These are phyloP conservation scores for Apiospora hydei DNA, from an alignment of 2,329 filamentous ascomycete species.

Conservation along the genomic window DNA sequence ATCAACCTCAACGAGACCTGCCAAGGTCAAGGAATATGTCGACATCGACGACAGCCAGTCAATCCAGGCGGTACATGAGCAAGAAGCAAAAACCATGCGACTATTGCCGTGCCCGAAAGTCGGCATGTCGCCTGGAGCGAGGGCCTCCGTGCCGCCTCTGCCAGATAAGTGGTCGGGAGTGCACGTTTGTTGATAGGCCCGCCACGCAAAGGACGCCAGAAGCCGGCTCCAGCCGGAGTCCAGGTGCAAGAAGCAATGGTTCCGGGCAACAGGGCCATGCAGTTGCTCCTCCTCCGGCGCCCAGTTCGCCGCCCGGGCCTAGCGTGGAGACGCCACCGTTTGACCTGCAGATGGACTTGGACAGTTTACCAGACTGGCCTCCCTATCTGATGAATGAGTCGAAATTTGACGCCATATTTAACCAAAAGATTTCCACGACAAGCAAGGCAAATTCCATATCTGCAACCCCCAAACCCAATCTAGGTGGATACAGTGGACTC, in stretches of 20 bases:
- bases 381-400: neutral
- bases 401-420: neutral
- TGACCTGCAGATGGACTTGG: slow-evolving; percentile 1
- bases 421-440: neutral
- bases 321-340: neutral
- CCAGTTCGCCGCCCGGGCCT: neutral
- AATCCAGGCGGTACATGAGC: slow-evolving; percentile 5
- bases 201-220: neutral
- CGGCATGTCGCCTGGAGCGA: neutral
- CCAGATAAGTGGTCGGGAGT: neutral
- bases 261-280: neutral
- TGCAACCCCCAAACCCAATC: neutral
- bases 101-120: neutral
- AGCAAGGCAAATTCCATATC: neutral
- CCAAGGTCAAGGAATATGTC: neutral
- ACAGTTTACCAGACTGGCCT: neutral
- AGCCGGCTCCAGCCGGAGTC: neutral
- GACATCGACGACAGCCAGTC: neutral
- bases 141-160: neutral
- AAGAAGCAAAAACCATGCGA: slow-evolving; percentile 7
- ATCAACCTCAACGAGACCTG: neutral
- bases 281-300: neutral
- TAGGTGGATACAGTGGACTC: neutral
- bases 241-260: neutral
- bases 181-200: neutral